phyloP scores from a whole-genome alignment of 1,284 basidiomycete genomes.

The Vanrija humicola region DNA sequence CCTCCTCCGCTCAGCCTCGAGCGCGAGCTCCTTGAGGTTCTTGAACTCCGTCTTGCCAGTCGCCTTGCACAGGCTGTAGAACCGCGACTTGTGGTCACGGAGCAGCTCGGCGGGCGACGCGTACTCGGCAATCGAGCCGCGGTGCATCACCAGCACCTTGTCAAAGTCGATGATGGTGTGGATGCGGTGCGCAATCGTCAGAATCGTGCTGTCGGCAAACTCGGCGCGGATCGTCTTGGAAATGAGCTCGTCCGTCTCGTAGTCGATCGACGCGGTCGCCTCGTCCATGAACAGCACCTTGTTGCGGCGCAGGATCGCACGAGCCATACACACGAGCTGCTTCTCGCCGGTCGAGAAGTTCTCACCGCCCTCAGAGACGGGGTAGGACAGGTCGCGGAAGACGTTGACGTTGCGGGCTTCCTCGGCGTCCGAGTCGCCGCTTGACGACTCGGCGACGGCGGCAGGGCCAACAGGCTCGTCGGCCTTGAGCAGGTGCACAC shows the following conservation, averaged over 20 bases:
- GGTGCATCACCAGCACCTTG: slow-evolving; percentile 59
- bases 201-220: slow-evolving; percentile 58
- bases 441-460: slow-evolving; percentile 30
- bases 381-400: slow-evolving; percentile 78
- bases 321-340: slow-evolving; percentile 77
- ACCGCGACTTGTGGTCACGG: slow-evolving; percentile 61
- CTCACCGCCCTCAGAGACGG: slow-evolving; percentile 67
- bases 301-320: slow-evolving; percentile 71
- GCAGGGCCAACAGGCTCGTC: slow-evolving; percentile 44
- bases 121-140: slow-evolving; percentile 69
- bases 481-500: slow-evolving; percentile 71
- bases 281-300: slow-evolving; percentile 77
- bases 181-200: slow-evolving; percentile 62
- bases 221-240: slow-evolving; percentile 50
- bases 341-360: slow-evolving; percentile 90
- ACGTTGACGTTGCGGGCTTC: slow-evolving; percentile 69
- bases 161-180: slow-evolving; percentile 80
- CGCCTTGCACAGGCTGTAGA: slow-evolving; percentile 74
- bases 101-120: slow-evolving; percentile 70
- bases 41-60: slow-evolving; percentile 75
- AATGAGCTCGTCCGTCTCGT: slow-evolving; percentile 58
- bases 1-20: slow-evolving; percentile 35
- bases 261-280: slow-evolving; percentile 60
- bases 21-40: slow-evolving; percentile 53
- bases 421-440: slow-evolving; percentile 11